Conservation (phyloP, 495 filamentous ascomycete genomes). For the Penicillium nucicola region DNA sequence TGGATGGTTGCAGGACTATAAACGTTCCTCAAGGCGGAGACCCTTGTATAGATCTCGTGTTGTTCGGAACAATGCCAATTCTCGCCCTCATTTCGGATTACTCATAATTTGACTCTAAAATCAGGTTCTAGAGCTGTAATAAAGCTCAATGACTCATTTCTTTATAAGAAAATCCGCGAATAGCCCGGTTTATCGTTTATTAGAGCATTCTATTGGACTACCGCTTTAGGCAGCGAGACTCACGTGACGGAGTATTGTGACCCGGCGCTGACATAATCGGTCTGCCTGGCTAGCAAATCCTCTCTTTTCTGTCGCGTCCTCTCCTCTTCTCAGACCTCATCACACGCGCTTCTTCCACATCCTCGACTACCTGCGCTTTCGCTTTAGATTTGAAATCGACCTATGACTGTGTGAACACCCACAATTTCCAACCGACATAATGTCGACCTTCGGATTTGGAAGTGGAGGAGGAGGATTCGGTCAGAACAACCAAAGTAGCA, state of each 20-base stretch:
- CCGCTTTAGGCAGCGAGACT: conserved; percentile 13
- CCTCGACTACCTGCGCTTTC: conserved; percentile 6
- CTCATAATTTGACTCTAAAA: neutral
- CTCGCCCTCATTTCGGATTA: neutral
- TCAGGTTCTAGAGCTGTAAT: neutral
- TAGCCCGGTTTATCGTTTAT: neutral
- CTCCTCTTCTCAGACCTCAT: conserved; percentile 16
- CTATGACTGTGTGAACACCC: conserved; percentile 34
- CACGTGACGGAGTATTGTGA: conserved; percentile 28
- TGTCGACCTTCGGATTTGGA: conserved; percentile 45
- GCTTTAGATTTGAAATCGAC: conserved; percentile 18
- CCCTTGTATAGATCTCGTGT: no score
- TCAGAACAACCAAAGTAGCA: conserved; percentile 54
- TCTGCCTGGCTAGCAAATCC: conserved; percentile 20
- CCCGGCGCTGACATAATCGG: conserved; percentile 24
- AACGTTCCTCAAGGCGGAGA: no score
- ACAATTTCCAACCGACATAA: conserved; percentile 32
- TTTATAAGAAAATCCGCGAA: neutral
- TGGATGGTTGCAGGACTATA: no score
- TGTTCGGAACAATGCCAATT: no score
- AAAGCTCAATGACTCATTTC: neutral
- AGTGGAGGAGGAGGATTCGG: conserved; percentile 61
- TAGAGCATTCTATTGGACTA: neutral
- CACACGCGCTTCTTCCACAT: conserved; percentile 17
- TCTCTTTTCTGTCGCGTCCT: conserved; percentile 28